Evolutionary conservation across 2,329 filamentous ascomycete genomes (phyloP).

Genomic region (Hymenoscyphus fructigenus): DNA sequence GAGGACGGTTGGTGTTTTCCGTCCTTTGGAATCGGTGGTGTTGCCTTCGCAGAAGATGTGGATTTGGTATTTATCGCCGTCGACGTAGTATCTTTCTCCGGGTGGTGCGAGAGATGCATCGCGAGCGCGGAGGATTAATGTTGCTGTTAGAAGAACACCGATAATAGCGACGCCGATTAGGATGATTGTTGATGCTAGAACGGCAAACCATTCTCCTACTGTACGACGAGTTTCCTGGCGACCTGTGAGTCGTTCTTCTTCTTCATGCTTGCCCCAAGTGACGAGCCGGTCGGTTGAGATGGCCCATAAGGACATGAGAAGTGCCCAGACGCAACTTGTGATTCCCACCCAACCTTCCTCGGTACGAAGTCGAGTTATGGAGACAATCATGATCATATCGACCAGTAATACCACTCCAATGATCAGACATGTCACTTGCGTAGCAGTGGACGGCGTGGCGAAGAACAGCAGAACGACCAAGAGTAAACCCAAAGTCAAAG

Average conservation of each 20-base stretch:
- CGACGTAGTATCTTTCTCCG: slow-evolving; percentile 76
- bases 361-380: slow-evolving; percentile 69
- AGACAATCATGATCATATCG: slow-evolving; percentile 76
- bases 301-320: slow-evolving; percentile 76
- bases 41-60: slow-evolving; percentile 87
- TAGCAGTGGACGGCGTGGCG: slow-evolving; percentile 73
- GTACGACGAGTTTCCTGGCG: slow-evolving; percentile 82
- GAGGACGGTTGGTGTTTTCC: slow-evolving; percentile 72
- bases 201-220: slow-evolving; percentile 78
- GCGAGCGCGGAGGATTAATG: slow-evolving; percentile 74
- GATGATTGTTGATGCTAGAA: slow-evolving; percentile 71
- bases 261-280: slow-evolving; percentile 86
- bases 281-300: slow-evolving; percentile 79
- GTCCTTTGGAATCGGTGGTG: slow-evolving; percentile 53
- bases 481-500: slow-evolving; percentile 73
- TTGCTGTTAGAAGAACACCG: slow-evolving; percentile 73
- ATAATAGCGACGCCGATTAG: slow-evolving; percentile 68
- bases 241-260: slow-evolving; percentile 89
- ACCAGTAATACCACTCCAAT: slow-evolving; percentile 67
- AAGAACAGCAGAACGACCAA: slow-evolving; percentile 84
- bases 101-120: slow-evolving; percentile 73
- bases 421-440: slow-evolving; percentile 70
- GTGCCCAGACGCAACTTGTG: slow-evolving; percentile 78
- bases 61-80: slow-evolving; percentile 79
- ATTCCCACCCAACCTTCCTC: slow-evolving; percentile 95